These are phyloP conservation scores for Cutaneotrichosporon curvatum DNA, from an alignment of 1,284 basidiomycete species.

Conservation along the genomic window DNA sequence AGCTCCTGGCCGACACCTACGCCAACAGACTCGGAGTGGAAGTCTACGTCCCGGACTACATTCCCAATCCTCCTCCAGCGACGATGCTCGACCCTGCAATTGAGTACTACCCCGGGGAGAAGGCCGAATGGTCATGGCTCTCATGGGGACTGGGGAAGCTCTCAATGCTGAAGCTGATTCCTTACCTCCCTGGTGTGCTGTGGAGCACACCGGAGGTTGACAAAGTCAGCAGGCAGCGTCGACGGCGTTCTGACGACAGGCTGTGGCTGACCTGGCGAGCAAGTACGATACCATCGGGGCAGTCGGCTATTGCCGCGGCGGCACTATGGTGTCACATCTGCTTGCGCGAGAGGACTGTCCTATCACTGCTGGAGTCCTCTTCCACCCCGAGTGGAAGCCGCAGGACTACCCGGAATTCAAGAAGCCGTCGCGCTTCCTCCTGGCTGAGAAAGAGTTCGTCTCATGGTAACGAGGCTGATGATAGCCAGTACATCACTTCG, in stretches of 20 bases:
- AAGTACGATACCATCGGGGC: constrained; percentile 57
- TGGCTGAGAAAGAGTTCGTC: constrained; percentile 54
- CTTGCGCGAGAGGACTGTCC: constrained; percentile 24
- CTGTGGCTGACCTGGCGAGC: constrained; percentile 39
- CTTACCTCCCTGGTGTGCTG: constrained; percentile 9
- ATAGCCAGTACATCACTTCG: constrained; percentile 42
- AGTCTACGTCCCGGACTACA: constrained; percentile 53
- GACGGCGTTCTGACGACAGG: constrained; percentile 17
- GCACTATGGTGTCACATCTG: constrained; percentile 30
- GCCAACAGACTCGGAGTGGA: constrained; percentile 54
- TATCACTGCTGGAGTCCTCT: constrained; percentile 53
- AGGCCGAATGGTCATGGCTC: constrained; percentile 11
- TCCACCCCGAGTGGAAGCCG: constrained; percentile 53
- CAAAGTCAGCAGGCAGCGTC: too few relatives aligned
- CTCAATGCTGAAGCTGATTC: constrained; percentile 9
- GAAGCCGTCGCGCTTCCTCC: constrained; percentile 53
- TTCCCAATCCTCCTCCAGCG: constrained; percentile 20
- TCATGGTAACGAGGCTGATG: neutral
- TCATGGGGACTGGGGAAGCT: constrained; percentile 5
- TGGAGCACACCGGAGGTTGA: too few relatives aligned
- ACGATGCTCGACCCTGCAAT: constrained; percentile 15
- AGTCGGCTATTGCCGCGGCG: constrained; percentile 63
- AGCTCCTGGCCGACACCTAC: constrained; percentile 58
- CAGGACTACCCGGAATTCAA: constrained; percentile 50
- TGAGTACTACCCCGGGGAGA: constrained; percentile 21